phyloP scores from a whole-genome alignment of 768 basidiomycete genomes.

The Boletus sensibilis region DNA sequence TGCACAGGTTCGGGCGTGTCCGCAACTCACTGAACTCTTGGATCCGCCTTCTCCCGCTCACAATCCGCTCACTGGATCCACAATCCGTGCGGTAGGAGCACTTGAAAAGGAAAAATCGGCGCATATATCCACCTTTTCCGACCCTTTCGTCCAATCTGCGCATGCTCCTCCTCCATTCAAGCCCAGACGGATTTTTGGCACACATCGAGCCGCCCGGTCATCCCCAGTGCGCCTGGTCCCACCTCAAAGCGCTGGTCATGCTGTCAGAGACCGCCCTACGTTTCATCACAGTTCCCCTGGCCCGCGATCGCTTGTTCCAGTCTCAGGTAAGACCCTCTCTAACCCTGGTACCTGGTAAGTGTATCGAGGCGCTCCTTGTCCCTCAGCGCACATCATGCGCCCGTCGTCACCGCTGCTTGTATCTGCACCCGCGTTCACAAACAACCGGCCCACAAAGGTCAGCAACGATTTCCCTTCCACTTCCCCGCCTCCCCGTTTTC shows the following conservation, averaged over 20 bases:
- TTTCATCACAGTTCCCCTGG: slow-evolving; percentile 13
- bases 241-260: background rate
- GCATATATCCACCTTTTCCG: slow-evolving; percentile 17
- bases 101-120: background rate
- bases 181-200: background rate
- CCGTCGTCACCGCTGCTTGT: background rate
- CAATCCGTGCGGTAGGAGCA: background rate
- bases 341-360: slow-evolving; percentile 1
- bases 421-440: background rate
- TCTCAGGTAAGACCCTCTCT: slow-evolving; percentile 16
- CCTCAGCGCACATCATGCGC: slow-evolving; percentile 4
- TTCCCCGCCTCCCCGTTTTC: background rate
- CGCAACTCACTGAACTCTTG: background rate
- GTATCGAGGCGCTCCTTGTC: slow-evolving; percentile 4
- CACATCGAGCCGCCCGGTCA: background rate
- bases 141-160: background rate
- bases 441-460: background rate
- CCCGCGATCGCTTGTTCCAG: background rate
- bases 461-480: background rate
- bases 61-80: background rate
- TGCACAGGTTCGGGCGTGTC: background rate
- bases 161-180: background rate
- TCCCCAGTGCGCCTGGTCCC: slow-evolving; percentile 2
- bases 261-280: background rate
- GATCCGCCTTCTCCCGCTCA: background rate